Percentiles rank a stretch among this genome's conserved stretches.
These are phyloP conservation scores for Termitomyces titanicus DNA, from an alignment of 768 basidiomycete genomes.

Conservation along the genomic window DNA sequence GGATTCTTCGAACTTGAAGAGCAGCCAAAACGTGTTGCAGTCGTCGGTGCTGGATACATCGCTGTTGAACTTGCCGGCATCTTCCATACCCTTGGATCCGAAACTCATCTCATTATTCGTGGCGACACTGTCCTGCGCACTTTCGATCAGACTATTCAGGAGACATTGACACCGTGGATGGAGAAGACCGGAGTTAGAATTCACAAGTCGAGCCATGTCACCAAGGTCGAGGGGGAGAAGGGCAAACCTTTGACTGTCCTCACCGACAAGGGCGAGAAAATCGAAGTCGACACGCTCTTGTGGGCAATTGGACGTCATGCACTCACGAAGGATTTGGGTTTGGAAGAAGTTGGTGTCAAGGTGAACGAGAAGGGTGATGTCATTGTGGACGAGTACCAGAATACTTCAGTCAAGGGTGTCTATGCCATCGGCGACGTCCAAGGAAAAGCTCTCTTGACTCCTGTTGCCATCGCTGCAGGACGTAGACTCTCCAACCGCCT, in stretches of 20 bases:
- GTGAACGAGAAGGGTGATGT: slow-evolving; percentile 79
- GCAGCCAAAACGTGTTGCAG: slow-evolving; percentile 90
- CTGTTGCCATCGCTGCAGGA: slow-evolving; percentile 97
- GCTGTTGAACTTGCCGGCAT: slow-evolving; percentile 96
- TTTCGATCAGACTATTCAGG: slow-evolving; percentile 86
- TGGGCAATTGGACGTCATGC: slow-evolving; percentile 95
- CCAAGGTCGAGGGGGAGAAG: slow-evolving; percentile 70
- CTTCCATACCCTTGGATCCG: slow-evolving; percentile 84
- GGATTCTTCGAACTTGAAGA: slow-evolving; percentile 92
- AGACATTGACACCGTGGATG: slow-evolving; percentile 87
- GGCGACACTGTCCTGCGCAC: slow-evolving; percentile 87
- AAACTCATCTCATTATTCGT: slow-evolving; percentile 91
- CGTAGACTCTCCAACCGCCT: slow-evolving; percentile 84
- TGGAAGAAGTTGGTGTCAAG: slow-evolving; percentile 76
- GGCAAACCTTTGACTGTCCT: slow-evolving; percentile 74
- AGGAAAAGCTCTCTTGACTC: slow-evolving; percentile 91
- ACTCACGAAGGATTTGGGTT: slow-evolving; percentile 72
- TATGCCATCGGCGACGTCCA: slow-evolving; percentile 89
- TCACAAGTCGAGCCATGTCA: slow-evolving; percentile 74
- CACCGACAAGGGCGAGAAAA: slow-evolving; percentile 67
- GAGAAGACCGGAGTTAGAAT: slow-evolving; percentile 89
- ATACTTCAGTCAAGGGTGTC: slow-evolving; percentile 65
- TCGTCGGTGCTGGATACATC: slow-evolving; percentile 97
- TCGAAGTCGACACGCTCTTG: slow-evolving; percentile 83
- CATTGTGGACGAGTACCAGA: slow-evolving; percentile 89